phyloP scores from a whole-genome alignment of 805 yeast species.

The Yarrowia sp. region DNA sequence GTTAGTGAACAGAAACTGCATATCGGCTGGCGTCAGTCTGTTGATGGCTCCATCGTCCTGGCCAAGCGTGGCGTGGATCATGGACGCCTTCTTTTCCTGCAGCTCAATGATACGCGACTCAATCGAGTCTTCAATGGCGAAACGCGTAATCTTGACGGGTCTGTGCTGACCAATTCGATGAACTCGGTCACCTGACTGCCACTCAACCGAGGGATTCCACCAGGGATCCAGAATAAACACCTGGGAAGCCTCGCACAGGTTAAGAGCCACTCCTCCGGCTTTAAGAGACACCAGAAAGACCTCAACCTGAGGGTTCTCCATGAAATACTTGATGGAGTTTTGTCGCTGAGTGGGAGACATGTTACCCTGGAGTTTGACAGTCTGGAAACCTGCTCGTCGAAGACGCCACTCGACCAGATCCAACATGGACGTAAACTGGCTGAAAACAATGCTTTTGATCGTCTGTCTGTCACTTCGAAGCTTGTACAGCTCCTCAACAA shows the following conservation, averaged over 20 bases:
- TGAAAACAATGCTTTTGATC: slow-evolving; percentile 93
- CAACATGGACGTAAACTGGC: slow-evolving; percentile 96
- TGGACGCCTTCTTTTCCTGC: slow-evolving; percentile 96
- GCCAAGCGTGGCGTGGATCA: slow-evolving; percentile 96
- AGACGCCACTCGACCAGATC: slow-evolving; percentile 96
- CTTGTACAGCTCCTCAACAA: slow-evolving; percentile 89
- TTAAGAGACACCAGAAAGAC: slow-evolving; percentile 92
- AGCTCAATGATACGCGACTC: slow-evolving; percentile 94
- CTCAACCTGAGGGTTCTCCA: slow-evolving; percentile 92
- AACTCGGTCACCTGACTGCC: slow-evolving; percentile 98
- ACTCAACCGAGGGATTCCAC: slow-evolving; percentile 99
- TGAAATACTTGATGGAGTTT: slow-evolving; percentile 84
- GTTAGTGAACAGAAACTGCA: slow-evolving; percentile 91
- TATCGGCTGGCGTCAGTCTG: slow-evolving; percentile 88
- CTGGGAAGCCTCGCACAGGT: slow-evolving; percentile 95
- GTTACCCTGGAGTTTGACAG: slow-evolving; percentile 93
- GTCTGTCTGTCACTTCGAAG: slow-evolving; percentile 86
- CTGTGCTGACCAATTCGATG: slow-evolving; percentile 96
- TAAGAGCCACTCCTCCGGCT: slow-evolving; percentile 98
- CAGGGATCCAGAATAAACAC: slow-evolving; percentile 96
- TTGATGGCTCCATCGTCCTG: slow-evolving; percentile 90
- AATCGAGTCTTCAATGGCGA: slow-evolving; percentile 95
- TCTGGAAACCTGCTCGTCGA: slow-evolving; percentile 91
- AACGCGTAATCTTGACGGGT: slow-evolving; percentile 90
- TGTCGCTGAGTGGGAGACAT: slow-evolving; percentile 98